Conservation (phyloP, 345 rosid genomes). For the Salix exigua region DNA sequence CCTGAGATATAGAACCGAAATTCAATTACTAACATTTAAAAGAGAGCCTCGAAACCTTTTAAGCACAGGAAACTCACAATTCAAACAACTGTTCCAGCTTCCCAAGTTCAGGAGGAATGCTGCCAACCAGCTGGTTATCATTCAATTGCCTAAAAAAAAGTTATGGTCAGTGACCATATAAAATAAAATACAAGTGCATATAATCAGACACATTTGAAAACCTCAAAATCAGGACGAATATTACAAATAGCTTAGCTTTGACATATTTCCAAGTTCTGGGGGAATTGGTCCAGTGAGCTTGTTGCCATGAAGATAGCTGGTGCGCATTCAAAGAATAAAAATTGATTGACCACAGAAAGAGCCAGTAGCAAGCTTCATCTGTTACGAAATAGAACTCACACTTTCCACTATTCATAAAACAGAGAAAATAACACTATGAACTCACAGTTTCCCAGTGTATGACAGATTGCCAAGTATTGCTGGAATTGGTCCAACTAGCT, state of each 20-base stretch:
- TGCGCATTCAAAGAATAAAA: not conserved
- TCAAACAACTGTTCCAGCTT: slow-evolving; percentile 88
- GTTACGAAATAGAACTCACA: slow-evolving; percentile 38
- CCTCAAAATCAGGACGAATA: slow-evolving; percentile 1
- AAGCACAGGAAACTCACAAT: slow-evolving; percentile 42
- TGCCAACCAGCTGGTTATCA: slow-evolving; percentile 61
- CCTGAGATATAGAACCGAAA: slow-evolving; percentile 29
- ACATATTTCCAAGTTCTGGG: slow-evolving; percentile 97
- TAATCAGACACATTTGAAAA: too few species aligned
- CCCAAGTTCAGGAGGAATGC: slow-evolving; percentile 90
- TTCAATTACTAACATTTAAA: not conserved
- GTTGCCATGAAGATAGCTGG: slow-evolving; percentile 90
- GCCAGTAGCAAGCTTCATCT: not conserved
- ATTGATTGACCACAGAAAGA: not conserved
- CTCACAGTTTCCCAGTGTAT: slow-evolving; percentile 86
- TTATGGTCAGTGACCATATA: not conserved
- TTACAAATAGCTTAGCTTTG: slow-evolving; percentile 90
- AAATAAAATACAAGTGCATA: not conserved
- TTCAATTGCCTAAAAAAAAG: slow-evolving; percentile 62
- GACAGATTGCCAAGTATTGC: slow-evolving; percentile 89
- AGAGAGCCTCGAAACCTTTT: not conserved
- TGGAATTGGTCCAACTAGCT: slow-evolving; percentile 82
- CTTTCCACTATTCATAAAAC: slow-evolving; percentile 31
- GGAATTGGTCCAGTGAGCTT: slow-evolving; percentile 83
- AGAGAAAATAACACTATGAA: slow-evolving; percentile 11